Evolutionary conservation across 1,139 yeast genomes (phyloP).

Genomic region (Hyphopichia khmerensis): DNA sequence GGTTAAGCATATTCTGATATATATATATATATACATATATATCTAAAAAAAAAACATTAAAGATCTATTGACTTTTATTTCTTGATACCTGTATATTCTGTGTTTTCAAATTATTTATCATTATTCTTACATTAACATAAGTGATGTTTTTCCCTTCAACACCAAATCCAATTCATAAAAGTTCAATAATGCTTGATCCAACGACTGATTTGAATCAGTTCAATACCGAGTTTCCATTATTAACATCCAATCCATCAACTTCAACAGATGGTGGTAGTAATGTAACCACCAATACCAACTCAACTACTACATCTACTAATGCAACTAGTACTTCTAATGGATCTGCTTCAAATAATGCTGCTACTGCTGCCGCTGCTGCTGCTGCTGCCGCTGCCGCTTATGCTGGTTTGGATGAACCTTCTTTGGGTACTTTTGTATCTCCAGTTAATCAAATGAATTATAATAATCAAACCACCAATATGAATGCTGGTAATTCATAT

Average conservation of each 20-base stretch:
- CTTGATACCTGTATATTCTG: too few species aligned
- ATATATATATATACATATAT: neutral
- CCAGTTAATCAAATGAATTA: neutral
- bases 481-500: conserved; percentile 19
- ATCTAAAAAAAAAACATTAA: too few species aligned
- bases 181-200: conserved; percentile 22
- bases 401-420: neutral
- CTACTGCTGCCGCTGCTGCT: conserved; percentile 1
- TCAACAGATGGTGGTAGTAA: neutral
- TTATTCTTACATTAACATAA: neutral
- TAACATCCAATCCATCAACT: neutral
- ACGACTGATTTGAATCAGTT: conserved; percentile 15
- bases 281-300: too few species aligned
- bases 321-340: neutral
- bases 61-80: too few species aligned
- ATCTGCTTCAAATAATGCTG: neutral
- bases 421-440: neutral
- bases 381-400: neutral
- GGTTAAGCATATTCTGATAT: too few species aligned
- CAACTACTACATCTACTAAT: too few species aligned
- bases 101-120: neutral
- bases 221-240: conserved; percentile 12
- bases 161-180: conserved; percentile 10
- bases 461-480: conserved; percentile 1
- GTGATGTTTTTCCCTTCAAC: conserved; percentile 11